Evolutionary conservation across 140 eudicot species (phyloP), one percentile per base, ranked within the genome.

Genomic region (Bidens hawaiensis): DNA sequence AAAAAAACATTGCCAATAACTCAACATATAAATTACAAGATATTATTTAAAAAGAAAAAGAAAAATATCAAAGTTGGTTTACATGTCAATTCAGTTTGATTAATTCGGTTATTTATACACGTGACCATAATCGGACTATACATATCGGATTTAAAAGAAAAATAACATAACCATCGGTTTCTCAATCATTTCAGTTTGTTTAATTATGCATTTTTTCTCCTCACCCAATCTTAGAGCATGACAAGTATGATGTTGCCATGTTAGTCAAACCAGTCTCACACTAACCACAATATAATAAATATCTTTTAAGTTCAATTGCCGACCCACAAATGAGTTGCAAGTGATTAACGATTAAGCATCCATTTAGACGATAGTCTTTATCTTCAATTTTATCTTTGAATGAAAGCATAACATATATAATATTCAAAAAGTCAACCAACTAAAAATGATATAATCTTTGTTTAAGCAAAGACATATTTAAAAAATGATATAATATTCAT

Each of bases 321-420:
- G 63, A 73, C 73, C 67, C 73, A 67, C 60, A 67, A 49, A 67
- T 41, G 48, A 45, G 40, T 42, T 59, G 69, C 64, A 74, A 59
- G 79, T 74, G 79, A 74, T 67, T 74, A 74, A 43, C 69, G 78
- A 74, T 48, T 67, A 74, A 74, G 79, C 79, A 74, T 74, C 79
- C 79, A 74, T 74, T 73, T 48, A 74, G 62, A 73, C 18, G 60
- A 24, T 64, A 57, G 62, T 73, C 52, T 13, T 65, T 65, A 46
- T 16, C 59, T 25, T 30, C 52, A 45, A 15, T 30, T 43, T 45
- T 17, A 22, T 43, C 46, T 22, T 59, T 47, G 6, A 18, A 22
- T 13, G 38, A 53, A 58, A 58, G 42, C 8, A 34, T 10, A 70
- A 9, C 9, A 31, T 22, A 42, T 42, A 54, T 64, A 45, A 28